A percentile compares a stretch with the other conserved stretches of the same genome.
These are phyloP conservation scores for Cladosporium sp. DNA, from an alignment of 2,329 filamentous ascomycete genomes.

Conservation along the genomic window DNA sequence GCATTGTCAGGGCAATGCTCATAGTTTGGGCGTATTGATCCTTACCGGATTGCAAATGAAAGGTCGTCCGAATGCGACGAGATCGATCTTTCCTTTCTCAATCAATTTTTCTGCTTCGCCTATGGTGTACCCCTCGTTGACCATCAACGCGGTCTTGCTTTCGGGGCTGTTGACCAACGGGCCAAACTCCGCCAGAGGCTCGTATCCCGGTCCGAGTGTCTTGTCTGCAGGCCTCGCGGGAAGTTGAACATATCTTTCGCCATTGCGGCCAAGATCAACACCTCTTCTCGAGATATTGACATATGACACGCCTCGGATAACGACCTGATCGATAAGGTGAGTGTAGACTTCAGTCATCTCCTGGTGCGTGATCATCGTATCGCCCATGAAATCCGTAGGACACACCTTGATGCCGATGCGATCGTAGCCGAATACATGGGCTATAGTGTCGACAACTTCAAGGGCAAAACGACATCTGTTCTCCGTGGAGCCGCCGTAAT, in stretches of 20 bases:
- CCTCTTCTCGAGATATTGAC: not conserved
- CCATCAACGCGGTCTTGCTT: not conserved
- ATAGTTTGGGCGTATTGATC: not conserved
- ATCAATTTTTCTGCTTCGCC: not conserved
- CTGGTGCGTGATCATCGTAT: not conserved
- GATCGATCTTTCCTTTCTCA: not conserved
- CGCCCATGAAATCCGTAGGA: not conserved
- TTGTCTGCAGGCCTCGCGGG: not conserved
- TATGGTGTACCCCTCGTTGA: not conserved
- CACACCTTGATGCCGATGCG: not conserved
- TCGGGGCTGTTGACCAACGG: not conserved
- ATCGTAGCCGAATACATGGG: not conserved
- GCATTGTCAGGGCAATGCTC: not conserved
- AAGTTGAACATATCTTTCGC: not conserved
- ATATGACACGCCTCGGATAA: not conserved
- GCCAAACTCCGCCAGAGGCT: not conserved
- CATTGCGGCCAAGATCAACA: not conserved
- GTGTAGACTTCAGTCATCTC: constrained; percentile 1
- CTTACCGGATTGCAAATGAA: not conserved
- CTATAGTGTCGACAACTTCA: not conserved
- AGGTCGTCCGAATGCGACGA: not conserved
- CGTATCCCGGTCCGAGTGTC: not conserved
- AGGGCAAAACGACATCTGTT: not conserved
- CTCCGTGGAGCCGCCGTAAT: not conserved
- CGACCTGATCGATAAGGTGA: not conserved